These are phyloP conservation scores for Cystofilobasidium ferigula DNA, from an alignment of 768 basidiomycete genomes.

Conservation along the genomic window DNA sequence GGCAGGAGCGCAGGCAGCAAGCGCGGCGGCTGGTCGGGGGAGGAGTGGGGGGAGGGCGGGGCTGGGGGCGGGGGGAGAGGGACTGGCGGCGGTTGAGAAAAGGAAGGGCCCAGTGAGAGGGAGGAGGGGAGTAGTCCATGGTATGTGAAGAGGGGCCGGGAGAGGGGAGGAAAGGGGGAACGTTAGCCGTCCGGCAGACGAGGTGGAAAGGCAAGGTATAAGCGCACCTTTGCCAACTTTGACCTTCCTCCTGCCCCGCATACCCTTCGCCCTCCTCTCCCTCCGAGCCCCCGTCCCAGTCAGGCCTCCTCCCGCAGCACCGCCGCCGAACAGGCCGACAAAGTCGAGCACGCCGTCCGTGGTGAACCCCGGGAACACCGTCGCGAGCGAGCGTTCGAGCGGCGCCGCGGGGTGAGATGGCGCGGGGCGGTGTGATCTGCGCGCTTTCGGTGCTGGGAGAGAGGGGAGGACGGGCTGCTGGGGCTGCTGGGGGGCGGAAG, in stretches of 20 bases:
- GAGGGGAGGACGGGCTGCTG: neutral
- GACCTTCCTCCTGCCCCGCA: neutral
- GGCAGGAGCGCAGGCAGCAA: constrained; percentile 3
- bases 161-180: neutral
- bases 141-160: neutral
- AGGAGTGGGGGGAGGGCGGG: neutral
- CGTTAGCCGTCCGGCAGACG: no score
- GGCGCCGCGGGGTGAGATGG: no score
- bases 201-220: no score
- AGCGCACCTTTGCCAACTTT: no score
- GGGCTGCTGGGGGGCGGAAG: neutral
- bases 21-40: neutral
- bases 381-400: neutral
- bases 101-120: no score
- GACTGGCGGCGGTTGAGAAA: no score
- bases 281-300: neutral
- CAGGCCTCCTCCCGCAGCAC: neutral
- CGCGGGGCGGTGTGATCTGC: neutral
- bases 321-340: constrained; percentile 16
- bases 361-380: constrained; percentile 20
- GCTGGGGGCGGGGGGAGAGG: neutral
- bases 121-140: neutral
- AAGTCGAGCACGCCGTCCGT: constrained; percentile 18
- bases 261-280: neutral
- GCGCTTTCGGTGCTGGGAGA: neutral